A percentile compares a stretch with the other conserved stretches of the same genome.
phyloP scores from a whole-genome alignment of 2,329 filamentous ascomycete genomes.

The Colletotrichum limetticola region DNA sequence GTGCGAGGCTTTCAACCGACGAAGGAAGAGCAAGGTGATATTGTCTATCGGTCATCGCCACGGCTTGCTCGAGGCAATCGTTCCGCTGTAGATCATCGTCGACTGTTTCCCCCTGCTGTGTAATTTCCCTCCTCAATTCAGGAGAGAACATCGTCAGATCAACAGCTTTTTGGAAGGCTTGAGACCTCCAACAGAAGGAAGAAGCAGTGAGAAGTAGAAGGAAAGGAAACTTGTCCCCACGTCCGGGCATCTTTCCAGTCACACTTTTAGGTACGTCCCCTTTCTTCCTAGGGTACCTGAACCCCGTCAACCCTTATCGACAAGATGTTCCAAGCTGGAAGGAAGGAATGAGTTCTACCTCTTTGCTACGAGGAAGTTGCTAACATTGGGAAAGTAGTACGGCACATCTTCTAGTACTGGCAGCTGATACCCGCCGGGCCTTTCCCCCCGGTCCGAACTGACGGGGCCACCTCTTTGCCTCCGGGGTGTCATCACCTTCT shows the following conservation, averaged over 20 bases:
- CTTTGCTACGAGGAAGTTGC: background rate
- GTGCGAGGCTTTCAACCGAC: background rate
- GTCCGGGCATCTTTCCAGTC: background rate
- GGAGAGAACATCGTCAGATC: background rate
- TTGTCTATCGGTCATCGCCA: background rate
- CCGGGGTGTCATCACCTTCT: background rate
- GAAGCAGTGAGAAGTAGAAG: background rate
- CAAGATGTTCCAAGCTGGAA: background rate
- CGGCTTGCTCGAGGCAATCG: background rate
- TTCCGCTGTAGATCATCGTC: background rate
- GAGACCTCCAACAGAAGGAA: background rate
- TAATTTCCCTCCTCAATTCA: background rate
- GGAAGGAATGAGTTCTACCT: background rate
- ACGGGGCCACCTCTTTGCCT: background rate
- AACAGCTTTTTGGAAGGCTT: background rate
- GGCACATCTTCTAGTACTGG: background rate
- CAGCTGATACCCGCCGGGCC: background rate
- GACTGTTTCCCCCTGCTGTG: background rate
- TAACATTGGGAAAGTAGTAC: slow-evolving; percentile 11
- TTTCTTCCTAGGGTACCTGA: background rate
- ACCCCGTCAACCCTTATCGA: no score
- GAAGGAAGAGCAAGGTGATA: background rate
- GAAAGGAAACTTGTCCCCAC: no score
- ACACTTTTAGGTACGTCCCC: background rate
- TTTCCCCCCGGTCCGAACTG: background rate